Conservation (phyloP, 2,329 filamentous ascomycete species). For the Sarocladiaceae sp. region DNA sequence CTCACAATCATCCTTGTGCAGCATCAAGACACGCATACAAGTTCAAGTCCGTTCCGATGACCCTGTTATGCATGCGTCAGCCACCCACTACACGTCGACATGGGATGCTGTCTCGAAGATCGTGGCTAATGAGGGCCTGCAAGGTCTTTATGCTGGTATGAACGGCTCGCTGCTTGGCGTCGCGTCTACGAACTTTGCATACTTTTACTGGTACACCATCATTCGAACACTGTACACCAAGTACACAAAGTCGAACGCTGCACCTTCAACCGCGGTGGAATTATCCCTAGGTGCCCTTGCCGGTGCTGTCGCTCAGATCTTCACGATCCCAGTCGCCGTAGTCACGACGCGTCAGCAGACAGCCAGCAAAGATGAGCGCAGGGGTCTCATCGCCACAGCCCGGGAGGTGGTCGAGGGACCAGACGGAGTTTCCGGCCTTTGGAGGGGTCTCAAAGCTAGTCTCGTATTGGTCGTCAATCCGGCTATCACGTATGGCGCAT, state of each 20-base stretch:
- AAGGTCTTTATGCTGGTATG: slow-evolving; percentile 86
- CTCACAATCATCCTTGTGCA: slow-evolving; percentile 32
- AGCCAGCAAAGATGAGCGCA: slow-evolving; percentile 76
- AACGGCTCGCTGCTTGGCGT: slow-evolving; percentile 83
- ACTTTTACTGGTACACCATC: slow-evolving; percentile 98
- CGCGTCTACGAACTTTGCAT: slow-evolving; percentile 96
- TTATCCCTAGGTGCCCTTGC: slow-evolving; percentile 80
- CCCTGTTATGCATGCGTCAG: slow-evolving; percentile 39
- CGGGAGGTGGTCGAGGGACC: slow-evolving; percentile 86
- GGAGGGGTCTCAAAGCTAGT: slow-evolving; percentile 94
- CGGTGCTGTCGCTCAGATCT: slow-evolving; percentile 87
- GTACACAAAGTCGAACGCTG: slow-evolving; percentile 40
- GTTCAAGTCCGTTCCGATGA: slow-evolving; percentile 75
- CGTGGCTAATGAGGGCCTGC: slow-evolving; percentile 69
- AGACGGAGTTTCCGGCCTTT: slow-evolving; percentile 83
- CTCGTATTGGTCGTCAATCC: slow-evolving; percentile 94
- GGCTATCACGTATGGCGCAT: slow-evolving; percentile 95
- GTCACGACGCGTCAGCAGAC: slow-evolving; percentile 96
- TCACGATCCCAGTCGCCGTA: slow-evolving; percentile 94
- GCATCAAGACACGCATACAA: slow-evolving; percentile 93
- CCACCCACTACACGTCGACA: slow-evolving; percentile 77
- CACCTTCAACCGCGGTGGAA: slow-evolving; percentile 77
- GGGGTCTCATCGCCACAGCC: slow-evolving; percentile 82
- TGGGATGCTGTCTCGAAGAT: slow-evolving; percentile 88
- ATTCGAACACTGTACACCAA: slow-evolving; percentile 77